Base-by-base conservation (phyloP, 1,284 basidiomycete species). In the Veloboletus limbatus region DNA sequence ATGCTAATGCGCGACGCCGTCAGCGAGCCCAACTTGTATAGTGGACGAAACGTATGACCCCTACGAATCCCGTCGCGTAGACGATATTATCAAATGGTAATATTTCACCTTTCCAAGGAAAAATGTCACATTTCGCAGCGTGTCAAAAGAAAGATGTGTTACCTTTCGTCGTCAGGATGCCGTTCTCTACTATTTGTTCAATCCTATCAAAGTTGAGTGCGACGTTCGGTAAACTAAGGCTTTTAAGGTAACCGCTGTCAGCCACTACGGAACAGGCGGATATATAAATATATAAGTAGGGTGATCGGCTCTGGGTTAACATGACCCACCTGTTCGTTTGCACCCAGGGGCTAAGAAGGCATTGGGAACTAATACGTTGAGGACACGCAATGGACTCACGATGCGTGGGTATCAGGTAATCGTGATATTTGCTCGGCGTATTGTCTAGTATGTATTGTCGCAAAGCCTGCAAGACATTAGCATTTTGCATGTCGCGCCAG, bases 141-240 rank as follows among this genome's bases (percentile, higher is more conserved):
- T 17, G 7, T 18, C 21, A 16, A 24, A 38, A 2, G 9, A 32
- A 40, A 26, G 10, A 14, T n/a, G 6, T 3, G 49, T 31, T 47
- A 55, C 73, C 73, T 41, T 62, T 65, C 43, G 60, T 60, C 5
- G 70, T 70, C 27, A 59, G 22, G 25, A 77, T 58, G 0, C 74
- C 74, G 14, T 60, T 55, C 41, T 69, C 61, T 8, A 62, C 62
- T 42, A 77, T 54, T 41, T 57, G 54, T 16, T 54, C 52, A 48
- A 79, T 73, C 7, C 62, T 61, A 41, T 69, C 67, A 52, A 67
- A 68, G 37, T 63, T 62, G n/a, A 74, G 63, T 22, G 66, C 53
- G 28, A 77, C 56, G 46, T 79, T 79, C 4, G 69, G 65, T 18
- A 65, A 60, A 48, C 69, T 60, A 25, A 77, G 61, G 13, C 68